Evolutionary conservation across 164 flowering plant genomes (phyloP).

Genomic region (Saururus chinensis): DNA sequence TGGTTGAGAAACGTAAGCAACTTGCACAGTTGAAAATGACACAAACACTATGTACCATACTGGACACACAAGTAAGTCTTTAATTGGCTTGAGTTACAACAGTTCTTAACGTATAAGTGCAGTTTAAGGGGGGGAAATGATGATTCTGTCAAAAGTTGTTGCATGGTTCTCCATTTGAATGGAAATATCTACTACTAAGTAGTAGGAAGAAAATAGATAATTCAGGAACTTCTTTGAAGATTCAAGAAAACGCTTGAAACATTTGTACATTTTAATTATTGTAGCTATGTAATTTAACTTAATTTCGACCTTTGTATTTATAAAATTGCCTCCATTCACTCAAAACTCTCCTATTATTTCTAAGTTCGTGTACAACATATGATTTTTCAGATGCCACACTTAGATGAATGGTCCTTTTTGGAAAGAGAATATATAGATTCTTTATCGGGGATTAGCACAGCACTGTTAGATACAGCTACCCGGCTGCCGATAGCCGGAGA

Average conservation of each 20-base stretch:
- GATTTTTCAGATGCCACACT: conserved; percentile 42
- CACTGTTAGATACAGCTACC: conserved; percentile 48
- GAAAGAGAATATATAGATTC: conserved; percentile 50
- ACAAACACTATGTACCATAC: conserved; percentile 24
- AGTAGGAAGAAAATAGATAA: no score
- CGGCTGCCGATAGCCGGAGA: conserved; percentile 49
- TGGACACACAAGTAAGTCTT: conserved; percentile 57
- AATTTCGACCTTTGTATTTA: not conserved
- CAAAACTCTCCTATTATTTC: not conserved
- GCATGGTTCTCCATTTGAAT: not conserved
- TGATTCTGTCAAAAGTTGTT: not conserved
- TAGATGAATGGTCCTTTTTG: conserved; percentile 58
- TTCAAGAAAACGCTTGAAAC: no score
- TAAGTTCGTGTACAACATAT: not conserved
- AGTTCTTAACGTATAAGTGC: no score
- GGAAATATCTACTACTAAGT: not conserved
- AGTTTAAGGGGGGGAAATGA: no score
- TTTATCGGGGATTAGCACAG: conserved; percentile 41
- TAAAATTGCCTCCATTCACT: no score
- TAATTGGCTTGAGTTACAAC: no score
- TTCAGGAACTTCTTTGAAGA: no score
- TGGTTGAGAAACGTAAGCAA: conserved; percentile 39
- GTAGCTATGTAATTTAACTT: no score
- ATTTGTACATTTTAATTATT: no score
- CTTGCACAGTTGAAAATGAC: conserved; percentile 32